Conservation (phyloP, 1,139 yeast genomes). For the Pichiaceae sp. region DNA sequence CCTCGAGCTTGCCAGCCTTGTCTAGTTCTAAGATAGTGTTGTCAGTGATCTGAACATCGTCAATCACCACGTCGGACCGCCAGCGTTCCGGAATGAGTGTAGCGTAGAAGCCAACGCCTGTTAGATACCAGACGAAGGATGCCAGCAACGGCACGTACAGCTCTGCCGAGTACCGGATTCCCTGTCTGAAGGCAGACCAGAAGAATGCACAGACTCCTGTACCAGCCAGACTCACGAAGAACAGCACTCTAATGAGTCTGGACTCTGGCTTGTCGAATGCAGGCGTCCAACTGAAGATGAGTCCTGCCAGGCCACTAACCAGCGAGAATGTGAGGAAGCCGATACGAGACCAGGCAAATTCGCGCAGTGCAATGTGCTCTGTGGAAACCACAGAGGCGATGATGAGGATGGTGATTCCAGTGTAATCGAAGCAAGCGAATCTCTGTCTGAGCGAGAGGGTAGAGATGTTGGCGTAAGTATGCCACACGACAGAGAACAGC, state of each 20-base stretch:
- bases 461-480: conserved; percentile 79
- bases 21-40: conserved; percentile 35
- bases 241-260: conserved; percentile 70
- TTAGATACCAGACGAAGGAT: conserved; percentile 63
- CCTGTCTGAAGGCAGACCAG: conserved; percentile 49
- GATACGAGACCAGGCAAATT: conserved; percentile 40
- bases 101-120: conserved; percentile 86
- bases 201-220: conserved; percentile 64
- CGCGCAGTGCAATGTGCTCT: conserved; percentile 70
- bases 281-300: conserved; percentile 83
- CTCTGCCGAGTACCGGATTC: conserved; percentile 39
- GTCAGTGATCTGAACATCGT: conserved; percentile 33
- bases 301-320: conserved; percentile 63
- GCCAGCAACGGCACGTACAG: conserved; percentile 58
- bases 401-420: conserved; percentile 85
- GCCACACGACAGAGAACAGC: conserved; percentile 79
- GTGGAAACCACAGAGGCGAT: conserved; percentile 86
- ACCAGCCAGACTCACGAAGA: conserved; percentile 71
- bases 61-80: conserved; percentile 54
- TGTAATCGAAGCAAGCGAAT: conserved; percentile 91
- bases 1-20: conserved; percentile 30
- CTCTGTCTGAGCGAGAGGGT: conserved; percentile 53
- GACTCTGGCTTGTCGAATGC: conserved; percentile 82
- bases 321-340: conserved; percentile 54
- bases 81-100: conserved; percentile 85